Percentiles rank a stretch among this genome's conserved stretches.
phyloP scores from a whole-genome alignment of 345 rosid genomes.

The Carallia brachiata region DNA sequence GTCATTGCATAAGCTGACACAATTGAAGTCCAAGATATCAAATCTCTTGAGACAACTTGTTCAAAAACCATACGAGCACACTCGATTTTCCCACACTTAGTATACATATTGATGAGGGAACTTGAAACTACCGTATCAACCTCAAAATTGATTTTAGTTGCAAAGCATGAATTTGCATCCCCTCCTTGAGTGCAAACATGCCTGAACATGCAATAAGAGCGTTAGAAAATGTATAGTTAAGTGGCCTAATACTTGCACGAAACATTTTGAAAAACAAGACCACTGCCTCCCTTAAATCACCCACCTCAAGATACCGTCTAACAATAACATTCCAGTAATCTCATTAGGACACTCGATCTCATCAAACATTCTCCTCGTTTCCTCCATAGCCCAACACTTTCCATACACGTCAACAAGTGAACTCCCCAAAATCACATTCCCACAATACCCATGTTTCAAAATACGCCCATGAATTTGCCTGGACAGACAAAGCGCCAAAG shows the following conservation, averaged over 20 bases:
- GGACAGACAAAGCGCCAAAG: conserved; percentile 38
- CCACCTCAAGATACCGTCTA: conserved; percentile 72
- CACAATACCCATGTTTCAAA: conserved; percentile 47
- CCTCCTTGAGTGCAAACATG: conserved; percentile 44
- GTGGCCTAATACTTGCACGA: conserved; percentile 41
- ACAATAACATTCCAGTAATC: conserved; percentile 92
- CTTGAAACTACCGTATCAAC: conserved; percentile 55
- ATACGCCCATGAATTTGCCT: conserved; percentile 67
- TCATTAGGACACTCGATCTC: conserved; percentile 60
- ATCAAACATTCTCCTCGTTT: conserved; percentile 69
- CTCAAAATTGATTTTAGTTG: conserved; percentile 41
- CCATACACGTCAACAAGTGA: conserved; percentile 84
- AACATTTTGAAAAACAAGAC: conserved; percentile 61
- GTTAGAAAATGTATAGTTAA: conserved; percentile 66
- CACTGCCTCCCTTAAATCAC: conserved; percentile 54
- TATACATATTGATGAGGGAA: conserved; percentile 66
- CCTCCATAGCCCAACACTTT: conserved; percentile 58
- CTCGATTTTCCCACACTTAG: conserved; percentile 57
- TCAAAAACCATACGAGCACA: conserved; percentile 63
- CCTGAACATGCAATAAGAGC: conserved; percentile 76
- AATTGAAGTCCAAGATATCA: conserved; percentile 70
- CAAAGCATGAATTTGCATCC: conserved; percentile 66
- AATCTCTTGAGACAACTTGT: conserved; percentile 44
- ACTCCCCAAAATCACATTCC: conserved; percentile 66
- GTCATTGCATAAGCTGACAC: conserved; percentile 64